phyloP scores from a whole-genome alignment of 495 filamentous ascomycete species.

The Rostrohypoxylon terebratum region DNA sequence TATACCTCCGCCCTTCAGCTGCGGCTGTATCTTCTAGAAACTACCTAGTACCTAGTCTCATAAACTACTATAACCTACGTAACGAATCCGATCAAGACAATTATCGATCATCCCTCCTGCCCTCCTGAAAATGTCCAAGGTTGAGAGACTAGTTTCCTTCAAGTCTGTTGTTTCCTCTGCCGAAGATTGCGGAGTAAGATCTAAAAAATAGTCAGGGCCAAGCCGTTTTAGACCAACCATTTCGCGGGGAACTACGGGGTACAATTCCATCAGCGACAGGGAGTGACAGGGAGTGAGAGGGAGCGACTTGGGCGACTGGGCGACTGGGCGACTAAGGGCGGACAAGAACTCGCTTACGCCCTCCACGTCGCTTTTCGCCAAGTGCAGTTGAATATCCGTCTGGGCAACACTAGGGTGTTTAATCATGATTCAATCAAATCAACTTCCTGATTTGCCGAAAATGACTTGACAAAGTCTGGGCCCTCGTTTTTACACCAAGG shows the following conservation, averaged over 20 bases:
- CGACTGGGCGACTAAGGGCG: too few species aligned
- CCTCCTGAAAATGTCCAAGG: neutral
- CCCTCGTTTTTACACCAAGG: conserved; percentile 31
- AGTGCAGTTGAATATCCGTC: conserved; percentile 45
- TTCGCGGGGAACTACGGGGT: conserved; percentile 37
- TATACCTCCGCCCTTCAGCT: conserved; percentile 34
- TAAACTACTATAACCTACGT: neutral
- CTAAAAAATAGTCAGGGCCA: conserved; percentile 27
- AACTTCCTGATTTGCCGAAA: conserved; percentile 43
- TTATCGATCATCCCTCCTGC: conserved; percentile 7
- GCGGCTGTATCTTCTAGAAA: conserved; percentile 19
- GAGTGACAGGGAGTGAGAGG: too few species aligned
- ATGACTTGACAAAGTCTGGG: conserved; percentile 31
- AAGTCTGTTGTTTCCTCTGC: conserved; percentile 17
- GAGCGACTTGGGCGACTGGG: too few species aligned
- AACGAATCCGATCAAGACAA: conserved; percentile 15
- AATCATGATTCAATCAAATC: conserved; percentile 47
- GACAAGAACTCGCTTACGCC: conserved; percentile 4
- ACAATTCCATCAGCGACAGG: conserved; percentile 21
- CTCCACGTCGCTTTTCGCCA: conserved; percentile 39
- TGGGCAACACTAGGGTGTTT: conserved; percentile 41
- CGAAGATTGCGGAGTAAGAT: conserved; percentile 46
- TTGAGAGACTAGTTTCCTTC: conserved; percentile 20
- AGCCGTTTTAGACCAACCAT: conserved; percentile 30
- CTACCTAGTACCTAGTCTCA: conserved; percentile 8